Conservation (phyloP, 345 rosid genomes). For the Populus ilicifolia region DNA sequence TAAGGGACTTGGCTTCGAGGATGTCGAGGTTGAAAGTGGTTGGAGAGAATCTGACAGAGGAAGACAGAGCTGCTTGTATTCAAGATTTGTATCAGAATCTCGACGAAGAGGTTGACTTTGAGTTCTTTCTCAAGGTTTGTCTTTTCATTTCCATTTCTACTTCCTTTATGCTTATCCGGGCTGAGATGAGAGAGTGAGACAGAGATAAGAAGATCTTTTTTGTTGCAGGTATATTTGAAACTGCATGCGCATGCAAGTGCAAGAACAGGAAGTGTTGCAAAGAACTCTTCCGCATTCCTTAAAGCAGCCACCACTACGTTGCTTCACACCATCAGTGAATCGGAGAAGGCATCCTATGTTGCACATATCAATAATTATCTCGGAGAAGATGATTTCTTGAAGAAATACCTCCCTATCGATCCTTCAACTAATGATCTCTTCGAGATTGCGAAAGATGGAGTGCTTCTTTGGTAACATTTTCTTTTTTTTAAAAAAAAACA, state of each 20-base stretch:
- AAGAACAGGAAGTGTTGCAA: constrained; percentile 65
- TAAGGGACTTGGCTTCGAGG: constrained; percentile 71
- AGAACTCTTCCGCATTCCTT: constrained; percentile 90
- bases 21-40: constrained; percentile 80
- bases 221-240: constrained; percentile 71
- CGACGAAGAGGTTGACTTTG: constrained; percentile 86
- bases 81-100: constrained; percentile 59
- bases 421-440: constrained; percentile 88
- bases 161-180: no score
- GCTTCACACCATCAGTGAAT: constrained; percentile 90
- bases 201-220: background rate
- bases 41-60: constrained; percentile 71
- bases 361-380: constrained; percentile 90
- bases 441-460: constrained; percentile 90
- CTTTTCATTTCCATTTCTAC: no score
- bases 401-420: constrained; percentile 71
- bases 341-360: constrained; percentile 90
- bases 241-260: constrained; percentile 83
- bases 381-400: constrained; percentile 67
- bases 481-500: background rate
- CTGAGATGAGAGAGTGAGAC: no score
- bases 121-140: constrained; percentile 78
- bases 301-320: constrained; percentile 90
- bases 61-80: constrained; percentile 64
- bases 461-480: constrained; percentile 73